phyloP scores from a whole-genome alignment of 495 filamentous ascomycete species.

The Parathielavia appendiculata region DNA sequence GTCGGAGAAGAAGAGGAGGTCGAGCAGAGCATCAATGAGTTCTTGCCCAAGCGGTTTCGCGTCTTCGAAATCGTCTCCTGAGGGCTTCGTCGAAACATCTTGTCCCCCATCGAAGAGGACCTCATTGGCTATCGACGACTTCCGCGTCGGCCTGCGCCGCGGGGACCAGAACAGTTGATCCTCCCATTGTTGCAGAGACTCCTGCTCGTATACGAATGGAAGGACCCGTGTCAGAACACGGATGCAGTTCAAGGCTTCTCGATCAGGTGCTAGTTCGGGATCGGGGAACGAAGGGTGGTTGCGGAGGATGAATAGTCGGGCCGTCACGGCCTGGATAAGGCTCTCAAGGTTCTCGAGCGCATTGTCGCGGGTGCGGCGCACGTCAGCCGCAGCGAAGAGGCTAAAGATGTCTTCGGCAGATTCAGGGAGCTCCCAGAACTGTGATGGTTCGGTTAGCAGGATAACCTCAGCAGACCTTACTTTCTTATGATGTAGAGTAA shows the following conservation, averaged over 20 bases:
- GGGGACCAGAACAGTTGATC: constrained; percentile 86
- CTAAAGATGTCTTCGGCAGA: constrained; percentile 95
- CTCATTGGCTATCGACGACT: constrained; percentile 54
- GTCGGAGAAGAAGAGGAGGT: constrained; percentile 85
- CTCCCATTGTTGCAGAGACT: constrained; percentile 82
- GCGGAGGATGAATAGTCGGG: constrained; percentile 72
- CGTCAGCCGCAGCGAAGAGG: constrained; percentile 88
- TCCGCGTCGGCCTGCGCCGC: constrained; percentile 57
- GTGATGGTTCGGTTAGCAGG: neutral
- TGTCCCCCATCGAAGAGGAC: constrained; percentile 78
- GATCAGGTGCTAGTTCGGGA: constrained; percentile 79
- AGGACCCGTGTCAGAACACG: constrained; percentile 85
- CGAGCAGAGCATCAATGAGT: constrained; percentile 83
- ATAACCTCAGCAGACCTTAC: neutral
- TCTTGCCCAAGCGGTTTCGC: constrained; percentile 88
- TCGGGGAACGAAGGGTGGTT: constrained; percentile 90
- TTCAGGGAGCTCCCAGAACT: constrained; percentile 99
- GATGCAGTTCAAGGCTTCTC: constrained; percentile 89
- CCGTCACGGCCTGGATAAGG: constrained; percentile 73
- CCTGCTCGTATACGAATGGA: constrained; percentile 89
- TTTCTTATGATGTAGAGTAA: constrained; percentile 7
- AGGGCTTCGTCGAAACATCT: constrained; percentile 49
- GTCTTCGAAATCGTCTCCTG: constrained; percentile 65
- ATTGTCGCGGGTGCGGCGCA: constrained; percentile 82
- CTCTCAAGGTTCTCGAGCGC: constrained; percentile 89